These are phyloP conservation scores for Gossypium davidsonii DNA, from an alignment of 441 rosid genomes.

Conservation along the genomic window DNA sequence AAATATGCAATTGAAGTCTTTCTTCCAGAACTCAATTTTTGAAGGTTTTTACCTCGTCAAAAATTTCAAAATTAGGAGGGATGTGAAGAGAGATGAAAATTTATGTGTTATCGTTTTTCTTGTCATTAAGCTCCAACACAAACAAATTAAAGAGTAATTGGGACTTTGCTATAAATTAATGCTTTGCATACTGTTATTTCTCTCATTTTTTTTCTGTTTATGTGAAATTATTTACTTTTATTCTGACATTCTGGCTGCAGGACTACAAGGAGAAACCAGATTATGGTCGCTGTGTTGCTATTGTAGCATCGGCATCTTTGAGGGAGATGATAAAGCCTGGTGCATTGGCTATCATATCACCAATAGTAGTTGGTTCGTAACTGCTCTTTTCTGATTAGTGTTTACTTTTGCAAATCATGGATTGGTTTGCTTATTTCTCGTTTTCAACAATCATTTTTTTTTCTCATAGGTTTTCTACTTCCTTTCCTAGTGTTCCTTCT, in stretches of 20 bases:
- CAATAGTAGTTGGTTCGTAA: constrained; percentile 66
- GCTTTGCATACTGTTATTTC: not conserved
- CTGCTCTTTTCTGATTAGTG: not conserved
- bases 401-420: not conserved
- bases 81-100: not conserved
- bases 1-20: not conserved
- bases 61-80: not conserved
- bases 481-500: not conserved
- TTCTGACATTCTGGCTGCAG: constrained; percentile 28
- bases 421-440: not conserved
- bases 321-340: constrained; percentile 99
- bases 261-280: constrained; percentile 96
- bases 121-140: not conserved
- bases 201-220: not conserved
- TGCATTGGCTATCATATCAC: constrained; percentile 85
- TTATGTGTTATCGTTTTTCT: not conserved
- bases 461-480: not conserved
- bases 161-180: not conserved
- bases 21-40: not conserved
- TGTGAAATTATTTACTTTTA: not conserved
- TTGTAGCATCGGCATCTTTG: constrained; percentile 93
- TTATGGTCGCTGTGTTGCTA: constrained; percentile 95
- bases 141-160: not conserved
- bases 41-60: not conserved
- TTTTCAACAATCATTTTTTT: not conserved